Conservation (phyloP, 768 basidiomycete genomes). For the Lactarius sanguifluus region DNA sequence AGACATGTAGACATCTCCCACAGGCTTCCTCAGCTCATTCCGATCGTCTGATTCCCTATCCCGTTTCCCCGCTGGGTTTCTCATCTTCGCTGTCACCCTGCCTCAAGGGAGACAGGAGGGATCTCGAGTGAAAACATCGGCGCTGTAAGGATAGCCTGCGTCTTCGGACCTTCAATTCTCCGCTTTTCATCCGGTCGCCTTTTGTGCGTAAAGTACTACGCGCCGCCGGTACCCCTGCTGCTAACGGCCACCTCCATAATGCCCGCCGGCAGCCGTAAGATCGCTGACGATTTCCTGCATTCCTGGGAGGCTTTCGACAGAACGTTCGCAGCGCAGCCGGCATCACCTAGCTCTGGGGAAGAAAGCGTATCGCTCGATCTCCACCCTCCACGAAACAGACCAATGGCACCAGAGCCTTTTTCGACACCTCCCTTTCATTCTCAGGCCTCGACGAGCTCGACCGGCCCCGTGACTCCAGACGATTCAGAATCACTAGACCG, state of each 20-base stretch:
- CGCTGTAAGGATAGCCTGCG: slow-evolving; percentile 16
- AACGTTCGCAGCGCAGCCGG: slow-evolving; percentile 29
- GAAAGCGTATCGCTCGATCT: slow-evolving; percentile 23
- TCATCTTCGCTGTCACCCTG: slow-evolving; percentile 23
- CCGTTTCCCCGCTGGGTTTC: slow-evolving; percentile 17
- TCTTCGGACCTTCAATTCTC: slow-evolving; percentile 31
- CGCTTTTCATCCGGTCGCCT: slow-evolving; percentile 29
- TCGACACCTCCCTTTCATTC: slow-evolving; percentile 26
- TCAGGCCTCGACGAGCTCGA: slow-evolving; percentile 29
- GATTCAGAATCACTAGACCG: slow-evolving; percentile 47
- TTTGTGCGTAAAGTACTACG: slow-evolving; percentile 29
- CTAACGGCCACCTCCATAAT: slow-evolving; percentile 28
- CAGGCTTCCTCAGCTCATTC: slow-evolving; percentile 20
- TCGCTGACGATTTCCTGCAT: slow-evolving; percentile 27
- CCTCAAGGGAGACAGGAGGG: slow-evolving; percentile 29
- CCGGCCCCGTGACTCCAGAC: slow-evolving; percentile 29
- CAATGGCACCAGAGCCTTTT: slow-evolving; percentile 32
- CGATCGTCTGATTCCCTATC: slow-evolving; percentile 20
- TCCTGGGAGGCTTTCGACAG: slow-evolving; percentile 32
- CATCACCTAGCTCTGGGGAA: slow-evolving; percentile 19
- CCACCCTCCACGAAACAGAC: slow-evolving; percentile 21
- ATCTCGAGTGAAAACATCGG: slow-evolving; percentile 20
- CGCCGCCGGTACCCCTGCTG: slow-evolving; percentile 24
- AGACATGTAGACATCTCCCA: slow-evolving; percentile 7
- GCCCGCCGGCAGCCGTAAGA: slow-evolving; percentile 24